Conservation (phyloP, 768 basidiomycete species). For the Boletus pseudo-olivaceus region DNA sequence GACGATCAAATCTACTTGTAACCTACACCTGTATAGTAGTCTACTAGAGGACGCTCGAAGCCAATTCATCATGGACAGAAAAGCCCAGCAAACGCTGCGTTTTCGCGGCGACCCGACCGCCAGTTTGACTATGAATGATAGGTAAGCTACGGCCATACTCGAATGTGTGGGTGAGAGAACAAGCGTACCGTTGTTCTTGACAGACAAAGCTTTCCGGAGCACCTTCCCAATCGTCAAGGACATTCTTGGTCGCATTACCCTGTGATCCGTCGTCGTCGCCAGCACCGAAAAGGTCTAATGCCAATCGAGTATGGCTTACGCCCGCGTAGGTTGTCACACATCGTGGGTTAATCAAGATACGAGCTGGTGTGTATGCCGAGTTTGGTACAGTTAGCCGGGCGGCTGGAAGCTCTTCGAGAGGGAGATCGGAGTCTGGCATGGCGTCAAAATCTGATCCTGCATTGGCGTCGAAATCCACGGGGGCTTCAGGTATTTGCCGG, state of each 20-base stretch:
- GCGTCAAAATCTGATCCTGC: constrained; percentile 88
- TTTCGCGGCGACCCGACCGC: constrained; percentile 85
- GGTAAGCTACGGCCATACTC: background rate
- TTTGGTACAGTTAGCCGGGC: constrained; percentile 71
- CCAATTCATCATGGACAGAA: constrained; percentile 74
- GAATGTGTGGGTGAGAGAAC: background rate
- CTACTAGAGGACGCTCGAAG: constrained; percentile 6
- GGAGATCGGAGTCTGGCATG: constrained; percentile 62
- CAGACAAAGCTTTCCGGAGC: constrained; percentile 98
- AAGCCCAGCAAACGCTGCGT: constrained; percentile 82
- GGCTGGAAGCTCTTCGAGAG: constrained; percentile 28
- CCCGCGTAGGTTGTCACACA: constrained; percentile 99
- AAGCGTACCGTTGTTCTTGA: constrained; percentile 80
- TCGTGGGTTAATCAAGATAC: constrained; percentile 92
- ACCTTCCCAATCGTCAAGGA: constrained; percentile 92
- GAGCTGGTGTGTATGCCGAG: constrained; percentile 79
- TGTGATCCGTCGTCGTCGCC: constrained; percentile 59
- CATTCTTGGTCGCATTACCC: constrained; percentile 59
- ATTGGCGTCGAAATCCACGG: constrained; percentile 68
- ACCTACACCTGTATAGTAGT: background rate
- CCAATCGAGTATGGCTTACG: constrained; percentile 92
- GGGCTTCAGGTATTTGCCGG: constrained; percentile 28
- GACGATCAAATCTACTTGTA: constrained; percentile 1
- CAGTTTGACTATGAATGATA: constrained; percentile 58
- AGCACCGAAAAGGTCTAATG: constrained; percentile 87